Percentiles rank a stretch among this genome's conserved stretches.
phyloP scores from a whole-genome alignment of 2,329 filamentous ascomycete genomes.

The Didymella keratinophila region DNA sequence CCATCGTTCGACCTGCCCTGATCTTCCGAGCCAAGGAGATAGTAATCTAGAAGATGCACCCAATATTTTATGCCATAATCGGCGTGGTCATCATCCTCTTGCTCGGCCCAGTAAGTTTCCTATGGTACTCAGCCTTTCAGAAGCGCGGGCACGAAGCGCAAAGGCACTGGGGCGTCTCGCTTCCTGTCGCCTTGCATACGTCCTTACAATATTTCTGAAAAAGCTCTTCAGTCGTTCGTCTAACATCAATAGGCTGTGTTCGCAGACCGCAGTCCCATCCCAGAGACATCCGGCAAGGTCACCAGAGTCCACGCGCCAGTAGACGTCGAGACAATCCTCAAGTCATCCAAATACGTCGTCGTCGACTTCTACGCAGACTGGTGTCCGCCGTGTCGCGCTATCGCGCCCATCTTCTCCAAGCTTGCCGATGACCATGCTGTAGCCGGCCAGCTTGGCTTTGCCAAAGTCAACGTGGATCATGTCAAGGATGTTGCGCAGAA shows the following conservation, averaged over 20 bases:
- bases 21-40: not conserved
- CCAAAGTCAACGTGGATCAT: constrained; percentile 63
- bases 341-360: constrained; percentile 10
- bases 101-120: constrained; percentile 13
- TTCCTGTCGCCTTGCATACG: no score
- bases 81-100: constrained; percentile 18
- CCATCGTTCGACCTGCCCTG: not conserved
- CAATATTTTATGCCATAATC: constrained; percentile 14
- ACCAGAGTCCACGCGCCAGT: constrained; percentile 1
- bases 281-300: constrained; percentile 14
- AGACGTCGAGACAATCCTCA: not conserved
- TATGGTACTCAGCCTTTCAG: no score
- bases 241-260: constrained; percentile 9
- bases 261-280: constrained; percentile 17
- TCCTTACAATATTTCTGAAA: no score
- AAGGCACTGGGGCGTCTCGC: no score
- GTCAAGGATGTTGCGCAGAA: constrained; percentile 56
- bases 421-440: constrained; percentile 57
- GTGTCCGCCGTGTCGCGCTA: constrained; percentile 63
- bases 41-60: constrained; percentile 1
- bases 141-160: not conserved
- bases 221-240: no score
- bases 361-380: constrained; percentile 47
- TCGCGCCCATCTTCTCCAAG: constrained; percentile 59
- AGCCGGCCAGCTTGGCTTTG: constrained; percentile 57